These are phyloP conservation scores for Talaromyces sp. DNA, from an alignment of 2,329 filamentous ascomycete species.

Conservation along the genomic window DNA sequence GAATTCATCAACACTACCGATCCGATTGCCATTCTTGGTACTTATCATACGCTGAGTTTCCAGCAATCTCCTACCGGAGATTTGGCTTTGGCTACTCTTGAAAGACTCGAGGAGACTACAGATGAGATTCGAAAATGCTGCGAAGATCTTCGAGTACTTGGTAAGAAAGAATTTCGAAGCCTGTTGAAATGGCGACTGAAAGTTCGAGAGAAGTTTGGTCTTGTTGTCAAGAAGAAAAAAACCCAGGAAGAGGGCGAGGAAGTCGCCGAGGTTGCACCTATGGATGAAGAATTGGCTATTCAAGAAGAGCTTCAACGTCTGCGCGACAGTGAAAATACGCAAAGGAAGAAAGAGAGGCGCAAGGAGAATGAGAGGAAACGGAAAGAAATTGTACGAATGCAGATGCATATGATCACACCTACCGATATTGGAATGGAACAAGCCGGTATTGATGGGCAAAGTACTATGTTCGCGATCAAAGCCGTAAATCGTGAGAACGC, in stretches of 20 bases:
- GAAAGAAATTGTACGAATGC: conserved; percentile 91
- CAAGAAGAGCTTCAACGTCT: conserved; percentile 82
- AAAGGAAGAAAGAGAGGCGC: conserved; percentile 78
- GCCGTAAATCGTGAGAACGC: conserved; percentile 72
- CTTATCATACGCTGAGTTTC: conserved; percentile 80
- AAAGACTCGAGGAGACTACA: conserved; percentile 83
- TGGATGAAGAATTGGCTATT: conserved; percentile 92
- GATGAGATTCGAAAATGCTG: conserved; percentile 76
- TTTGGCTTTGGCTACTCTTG: conserved; percentile 78
- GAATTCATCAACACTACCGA: conserved; percentile 93
- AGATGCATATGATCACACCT: conserved; percentile 93
- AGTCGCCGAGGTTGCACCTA: conserved; percentile 76
- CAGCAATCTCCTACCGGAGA: conserved; percentile 76
- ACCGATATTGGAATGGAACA: conserved; percentile 96
- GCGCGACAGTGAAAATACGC: conserved; percentile 71
- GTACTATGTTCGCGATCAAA: conserved; percentile 83
- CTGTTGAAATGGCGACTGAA: conserved; percentile 85
- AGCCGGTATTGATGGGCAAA: conserved; percentile 70
- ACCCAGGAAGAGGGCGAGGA: conserved; percentile 61
- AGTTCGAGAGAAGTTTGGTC: conserved; percentile 85
- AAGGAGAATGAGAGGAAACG: conserved; percentile 92
- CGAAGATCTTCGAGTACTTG: conserved; percentile 80
- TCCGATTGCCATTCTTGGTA: conserved; percentile 86
- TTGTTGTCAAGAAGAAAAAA: conserved; percentile 68
- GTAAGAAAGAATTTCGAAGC: conserved; percentile 89